phyloP scores from a whole-genome alignment of 2,329 filamentous ascomycete genomes.

The Ophiognomonia clavigignenti-juglandacearum region DNA sequence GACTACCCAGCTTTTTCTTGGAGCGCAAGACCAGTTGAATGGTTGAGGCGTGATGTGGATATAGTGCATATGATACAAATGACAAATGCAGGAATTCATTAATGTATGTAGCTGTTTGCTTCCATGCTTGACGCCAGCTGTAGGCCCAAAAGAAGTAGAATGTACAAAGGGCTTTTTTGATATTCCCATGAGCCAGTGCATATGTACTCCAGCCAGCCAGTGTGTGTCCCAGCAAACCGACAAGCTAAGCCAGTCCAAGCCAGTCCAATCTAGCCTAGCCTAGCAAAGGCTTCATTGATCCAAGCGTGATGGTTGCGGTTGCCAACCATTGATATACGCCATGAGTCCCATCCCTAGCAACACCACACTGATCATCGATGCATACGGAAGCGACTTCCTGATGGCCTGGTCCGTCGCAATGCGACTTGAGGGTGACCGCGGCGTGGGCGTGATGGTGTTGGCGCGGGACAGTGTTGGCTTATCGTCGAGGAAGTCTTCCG shows the following conservation, averaged over 20 bases:
- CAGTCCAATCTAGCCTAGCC: too few relatives aligned
- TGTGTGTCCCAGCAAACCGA: too few relatives aligned
- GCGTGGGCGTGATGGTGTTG: slow-evolving; percentile 44
- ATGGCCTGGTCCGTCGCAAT: slow-evolving; percentile 37
- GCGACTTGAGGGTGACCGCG: slow-evolving; percentile 33
- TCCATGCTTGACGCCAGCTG: not conserved
- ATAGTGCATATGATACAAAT: slow-evolving; percentile 8
- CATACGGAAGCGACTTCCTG: slow-evolving; percentile 64
- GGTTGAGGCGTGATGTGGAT: slow-evolving; percentile 7
- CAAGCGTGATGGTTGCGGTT: slow-evolving; percentile 39
- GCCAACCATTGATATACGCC: slow-evolving; percentile 84
- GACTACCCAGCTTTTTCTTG: too few relatives aligned
- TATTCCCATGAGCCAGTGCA: not conserved
- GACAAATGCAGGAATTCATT: slow-evolving; percentile 6
- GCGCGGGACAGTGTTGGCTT: slow-evolving; percentile 40
- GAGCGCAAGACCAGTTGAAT: too few relatives aligned
- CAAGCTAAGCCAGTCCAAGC: too few relatives aligned
- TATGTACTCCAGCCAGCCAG: not conserved
- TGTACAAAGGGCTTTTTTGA: not conserved
- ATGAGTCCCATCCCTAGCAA: slow-evolving; percentile 77
- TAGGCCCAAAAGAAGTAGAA: not conserved
- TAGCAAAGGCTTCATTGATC: slow-evolving; percentile 29
- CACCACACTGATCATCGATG: slow-evolving; percentile 78
- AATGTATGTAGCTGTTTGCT: not conserved
- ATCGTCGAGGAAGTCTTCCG: slow-evolving; percentile 27